These are phyloP conservation scores for Stramenopiles sp. DNA, from an alignment of 352 stramenopile genomes.

Conservation along the genomic window DNA sequence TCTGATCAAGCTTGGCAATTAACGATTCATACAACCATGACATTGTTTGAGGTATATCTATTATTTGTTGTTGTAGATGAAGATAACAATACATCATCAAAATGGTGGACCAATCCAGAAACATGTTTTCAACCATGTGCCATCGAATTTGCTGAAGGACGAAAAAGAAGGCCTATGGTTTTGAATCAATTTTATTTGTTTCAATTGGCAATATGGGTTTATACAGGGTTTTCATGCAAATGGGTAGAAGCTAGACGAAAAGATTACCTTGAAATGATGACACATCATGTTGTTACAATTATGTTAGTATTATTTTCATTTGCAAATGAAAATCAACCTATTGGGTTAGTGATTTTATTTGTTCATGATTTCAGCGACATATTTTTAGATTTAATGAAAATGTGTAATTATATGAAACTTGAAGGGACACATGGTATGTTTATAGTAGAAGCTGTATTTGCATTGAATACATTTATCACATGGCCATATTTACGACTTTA, in stretches of 20 bases:
- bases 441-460: slow-evolving; percentile 15
- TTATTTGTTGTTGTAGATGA: too few relatives aligned
- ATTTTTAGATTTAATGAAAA: slow-evolving; percentile 61
- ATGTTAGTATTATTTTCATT: slow-evolving; percentile 56
- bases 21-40: slow-evolving; percentile 51
- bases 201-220: slow-evolving; percentile 53
- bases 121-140: slow-evolving; percentile 27
- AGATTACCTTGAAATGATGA: slow-evolving; percentile 69
- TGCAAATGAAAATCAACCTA: slow-evolving; percentile 43
- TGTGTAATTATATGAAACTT: slow-evolving; percentile 64
- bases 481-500: slow-evolving; percentile 65
- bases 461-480: slow-evolving; percentile 32
- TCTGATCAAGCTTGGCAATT: slow-evolving; percentile 63
- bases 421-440: slow-evolving; percentile 44
- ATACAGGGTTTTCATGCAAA: slow-evolving; percentile 61
- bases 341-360: slow-evolving; percentile 52
- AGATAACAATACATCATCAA: slow-evolving; percentile 45
- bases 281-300: slow-evolving; percentile 58
- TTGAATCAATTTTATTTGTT: slow-evolving; percentile 13
- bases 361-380: slow-evolving; percentile 61
- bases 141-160: slow-evolving; percentile 13
- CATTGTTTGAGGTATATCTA: slow-evolving; percentile 50
- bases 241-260: slow-evolving; percentile 61
- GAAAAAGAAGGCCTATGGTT: slow-evolving; percentile 21
- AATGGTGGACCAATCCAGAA: slow-evolving; percentile 57